Percentiles rank a stretch among this genome's conserved stretches.
Conservation (phyloP, 495 filamentous ascomycete species). For the Hypoxylon lienhwacheense region DNA sequence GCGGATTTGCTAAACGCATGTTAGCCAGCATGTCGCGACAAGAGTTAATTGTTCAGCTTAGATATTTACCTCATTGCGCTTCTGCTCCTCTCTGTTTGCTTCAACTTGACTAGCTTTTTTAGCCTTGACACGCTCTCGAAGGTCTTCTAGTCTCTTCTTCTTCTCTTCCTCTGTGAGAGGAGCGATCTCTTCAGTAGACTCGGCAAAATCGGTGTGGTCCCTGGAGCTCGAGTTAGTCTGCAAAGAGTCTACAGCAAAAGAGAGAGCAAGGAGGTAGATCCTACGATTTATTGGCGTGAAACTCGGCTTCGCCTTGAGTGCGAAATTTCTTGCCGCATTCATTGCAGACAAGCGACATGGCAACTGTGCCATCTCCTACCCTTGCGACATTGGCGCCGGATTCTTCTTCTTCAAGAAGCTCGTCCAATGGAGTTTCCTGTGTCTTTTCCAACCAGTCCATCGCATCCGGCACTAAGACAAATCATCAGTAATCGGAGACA, state of each 20-base stretch:
- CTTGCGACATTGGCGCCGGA: constrained; percentile 53
- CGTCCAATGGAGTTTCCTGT: constrained; percentile 48
- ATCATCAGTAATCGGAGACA: constrained; percentile 23
- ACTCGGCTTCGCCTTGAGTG: constrained; percentile 76
- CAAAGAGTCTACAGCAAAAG: neutral
- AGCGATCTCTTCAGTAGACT: constrained; percentile 87
- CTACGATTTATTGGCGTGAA: constrained; percentile 84
- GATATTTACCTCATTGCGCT: constrained; percentile 76
- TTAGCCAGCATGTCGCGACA: constrained; percentile 16
- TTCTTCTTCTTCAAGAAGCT: constrained; percentile 56
- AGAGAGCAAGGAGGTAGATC: constrained; percentile 17
- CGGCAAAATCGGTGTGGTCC: constrained; percentile 86
- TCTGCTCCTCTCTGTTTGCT: constrained; percentile 79
- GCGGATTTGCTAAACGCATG: constrained; percentile 69
- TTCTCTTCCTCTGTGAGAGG: constrained; percentile 93
- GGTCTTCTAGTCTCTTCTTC: constrained; percentile 71
- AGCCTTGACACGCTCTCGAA: constrained; percentile 69
- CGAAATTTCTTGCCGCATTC: constrained; percentile 92
- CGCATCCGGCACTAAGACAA: constrained; percentile 73
- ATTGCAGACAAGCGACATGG: constrained; percentile 69
- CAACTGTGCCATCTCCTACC: constrained; percentile 62
- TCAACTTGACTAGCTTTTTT: constrained; percentile 71
- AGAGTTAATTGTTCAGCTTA: neutral
- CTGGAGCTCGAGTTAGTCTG: constrained; percentile 41
- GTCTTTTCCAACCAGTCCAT: constrained; percentile 93